Evolutionary conservation across 805 yeast genomes (phyloP), one percentile per base, ranked within the genome.

Genomic region (Sugiyamaella marilandica): DNA sequence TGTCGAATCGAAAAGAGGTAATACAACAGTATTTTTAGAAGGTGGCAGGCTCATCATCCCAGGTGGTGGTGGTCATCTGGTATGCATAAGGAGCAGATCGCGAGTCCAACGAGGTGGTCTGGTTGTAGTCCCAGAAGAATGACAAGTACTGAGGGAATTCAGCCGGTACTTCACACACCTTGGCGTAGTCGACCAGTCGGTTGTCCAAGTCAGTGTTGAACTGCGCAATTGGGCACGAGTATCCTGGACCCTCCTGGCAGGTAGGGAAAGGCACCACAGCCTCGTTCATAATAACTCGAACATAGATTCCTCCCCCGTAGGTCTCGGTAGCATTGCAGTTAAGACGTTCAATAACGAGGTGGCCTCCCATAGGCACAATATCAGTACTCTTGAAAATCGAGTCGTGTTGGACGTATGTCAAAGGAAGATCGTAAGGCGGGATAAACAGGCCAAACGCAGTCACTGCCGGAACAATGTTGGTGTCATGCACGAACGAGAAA

Each of bases 331-430:
- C 62, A 36, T 68, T 69, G 64, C 83, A 80, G 49, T 62, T 63
- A 52, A 78, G 65, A 57, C 80, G 71, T 66, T 82, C 85, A 24
- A 78, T 62, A 32, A 77, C 69, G 16, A 79, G 59, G 55, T 81
- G 71, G 2, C 79, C 82, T 34, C 83, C 85, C 82, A 77, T 78
- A 49, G 85, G 86, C 24, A 74, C 73, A 43, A 79, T 64, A 59
- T 81, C 78, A 5, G 74, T 68, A 56, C 69, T 72, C 63, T 71
- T 74, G 71, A 75, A 83, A 45, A 79, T 70, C 13, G 55, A 13
- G 37, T 47, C 51, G 16, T 24, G 48, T n/a, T 24, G 13, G 18
- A 50, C 19, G 47, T 68, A 65, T 56, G 75, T 75, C 19, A 70
- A 61, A 5, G 80, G 74, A 57, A 83, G 66, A 50, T 69, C 69